These are phyloP conservation scores for Dactylis glomerata DNA, from an alignment of 176 grass and related monocot genomes.

Conservation along the genomic window DNA sequence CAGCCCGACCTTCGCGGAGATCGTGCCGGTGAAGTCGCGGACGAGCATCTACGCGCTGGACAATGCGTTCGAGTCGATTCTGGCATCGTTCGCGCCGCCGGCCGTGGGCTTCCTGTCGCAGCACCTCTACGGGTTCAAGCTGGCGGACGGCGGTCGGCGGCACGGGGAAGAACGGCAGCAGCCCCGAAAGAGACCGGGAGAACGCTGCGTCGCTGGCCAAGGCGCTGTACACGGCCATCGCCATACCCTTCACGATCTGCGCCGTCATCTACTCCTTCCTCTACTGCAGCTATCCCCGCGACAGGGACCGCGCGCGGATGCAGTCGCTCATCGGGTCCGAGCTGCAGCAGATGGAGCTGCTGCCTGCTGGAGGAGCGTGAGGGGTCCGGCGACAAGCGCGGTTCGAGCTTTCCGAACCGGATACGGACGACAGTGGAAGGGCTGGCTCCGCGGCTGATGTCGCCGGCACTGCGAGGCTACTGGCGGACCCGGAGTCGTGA, in stretches of 20 bases:
- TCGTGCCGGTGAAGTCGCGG: constrained; percentile 72
- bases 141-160: constrained; percentile 17
- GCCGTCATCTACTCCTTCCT: constrained; percentile 63
- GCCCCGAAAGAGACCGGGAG: constrained; percentile 47
- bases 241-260: constrained; percentile 55
- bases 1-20: constrained; percentile 89
- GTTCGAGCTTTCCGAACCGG: constrained; percentile 40
- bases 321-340: constrained; percentile 48
- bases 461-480: constrained; percentile 36
- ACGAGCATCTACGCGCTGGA: constrained; percentile 76
- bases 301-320: constrained; percentile 72
- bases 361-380: constrained; percentile 6
- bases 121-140: constrained; percentile 63
- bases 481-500: constrained; percentile 35
- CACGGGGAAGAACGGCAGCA: background rate
- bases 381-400: background rate
- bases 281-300: constrained; percentile 63
- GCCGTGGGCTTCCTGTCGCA: constrained; percentile 60
- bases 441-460: background rate
- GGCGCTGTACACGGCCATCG: constrained; percentile 68
- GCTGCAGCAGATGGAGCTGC: constrained; percentile 56
- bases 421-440: background rate
- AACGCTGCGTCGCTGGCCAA: constrained; percentile 83
- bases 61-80: constrained; percentile 62
- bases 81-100: constrained; percentile 77